These are phyloP conservation scores for Aspergillus sp. DNA, from an alignment of 2,329 filamentous ascomycete species.

Conservation along the genomic window DNA sequence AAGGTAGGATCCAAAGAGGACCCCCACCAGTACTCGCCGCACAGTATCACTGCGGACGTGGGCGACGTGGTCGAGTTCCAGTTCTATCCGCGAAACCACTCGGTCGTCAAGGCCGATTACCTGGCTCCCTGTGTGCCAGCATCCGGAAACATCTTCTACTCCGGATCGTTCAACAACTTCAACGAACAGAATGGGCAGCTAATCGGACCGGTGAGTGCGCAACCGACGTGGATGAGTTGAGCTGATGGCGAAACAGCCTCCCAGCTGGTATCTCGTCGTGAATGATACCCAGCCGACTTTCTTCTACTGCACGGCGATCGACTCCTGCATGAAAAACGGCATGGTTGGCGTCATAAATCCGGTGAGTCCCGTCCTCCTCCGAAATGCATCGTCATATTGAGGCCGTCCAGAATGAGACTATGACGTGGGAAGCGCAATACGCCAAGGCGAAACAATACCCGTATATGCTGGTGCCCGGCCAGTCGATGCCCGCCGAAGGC, in stretches of 20 bases:
- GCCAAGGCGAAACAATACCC: slow-evolving; percentile 48
- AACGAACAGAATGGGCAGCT: slow-evolving; percentile 46
- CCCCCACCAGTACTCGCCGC: slow-evolving; percentile 32
- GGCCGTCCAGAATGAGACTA: slow-evolving; percentile 42
- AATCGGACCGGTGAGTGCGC: slow-evolving; percentile 26
- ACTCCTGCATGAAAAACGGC: slow-evolving; percentile 61
- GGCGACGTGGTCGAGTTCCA: slow-evolving; percentile 49
- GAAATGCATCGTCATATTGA: background rate
- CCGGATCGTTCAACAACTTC: slow-evolving; percentile 43
- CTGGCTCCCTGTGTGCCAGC: slow-evolving; percentile 62
- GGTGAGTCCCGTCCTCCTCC: slow-evolving; percentile 35
- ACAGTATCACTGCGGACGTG: slow-evolving; percentile 25
- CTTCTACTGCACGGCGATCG: slow-evolving; percentile 67
- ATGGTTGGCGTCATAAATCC: slow-evolving; percentile 79
- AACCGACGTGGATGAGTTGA: background rate
- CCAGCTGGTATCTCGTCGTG: slow-evolving; percentile 44
- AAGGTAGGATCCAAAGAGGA: slow-evolving; percentile 30
- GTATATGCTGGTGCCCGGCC: slow-evolving; percentile 55
- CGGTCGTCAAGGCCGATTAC: slow-evolving; percentile 61
- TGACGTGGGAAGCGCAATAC: slow-evolving; percentile 50
- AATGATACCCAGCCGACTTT: slow-evolving; percentile 64
- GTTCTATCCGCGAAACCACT: slow-evolving; percentile 64
- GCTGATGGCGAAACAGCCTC: slow-evolving; percentile 21
- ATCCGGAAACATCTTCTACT: slow-evolving; percentile 24
- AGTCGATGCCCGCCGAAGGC: slow-evolving; percentile 53